These are phyloP conservation scores for Xerocomus potaroensis DNA, from an alignment of 768 basidiomycete species.

Conservation along the genomic window DNA sequence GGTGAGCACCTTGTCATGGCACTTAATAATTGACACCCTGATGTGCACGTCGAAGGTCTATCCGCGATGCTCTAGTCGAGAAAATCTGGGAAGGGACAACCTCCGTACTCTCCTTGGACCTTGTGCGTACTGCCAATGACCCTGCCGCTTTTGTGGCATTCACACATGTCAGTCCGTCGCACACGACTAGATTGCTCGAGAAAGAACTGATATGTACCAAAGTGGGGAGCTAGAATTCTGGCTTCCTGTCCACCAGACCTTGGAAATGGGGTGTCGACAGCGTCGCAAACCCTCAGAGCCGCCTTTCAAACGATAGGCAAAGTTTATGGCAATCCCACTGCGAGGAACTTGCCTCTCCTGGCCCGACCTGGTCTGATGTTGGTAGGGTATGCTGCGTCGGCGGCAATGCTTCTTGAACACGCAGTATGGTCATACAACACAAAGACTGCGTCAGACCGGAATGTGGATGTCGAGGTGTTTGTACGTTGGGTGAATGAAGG, in stretches of 20 bases:
- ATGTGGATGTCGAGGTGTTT: slow-evolving; percentile 50
- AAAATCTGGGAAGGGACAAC: slow-evolving; percentile 82
- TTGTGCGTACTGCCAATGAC: slow-evolving; percentile 52
- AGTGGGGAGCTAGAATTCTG: slow-evolving; percentile 54
- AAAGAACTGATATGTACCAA: background rate
- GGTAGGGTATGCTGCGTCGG: slow-evolving; percentile 50
- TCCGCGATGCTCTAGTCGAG: slow-evolving; percentile 70
- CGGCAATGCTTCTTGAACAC: slow-evolving; percentile 62
- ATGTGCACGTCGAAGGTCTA: slow-evolving; percentile 34
- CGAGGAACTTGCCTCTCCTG: slow-evolving; percentile 39
- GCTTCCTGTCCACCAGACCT: slow-evolving; percentile 39
- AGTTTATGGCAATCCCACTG: slow-evolving; percentile 35
- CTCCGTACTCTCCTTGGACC: slow-evolving; percentile 64
- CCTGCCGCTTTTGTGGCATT: slow-evolving; percentile 44
- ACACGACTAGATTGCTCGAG: too few species aligned
- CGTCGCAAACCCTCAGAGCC: slow-evolving; percentile 33
- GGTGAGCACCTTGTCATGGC: slow-evolving; percentile 32
- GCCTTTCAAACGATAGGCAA: slow-evolving; percentile 39
- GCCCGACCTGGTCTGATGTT: slow-evolving; percentile 57
- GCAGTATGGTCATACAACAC: slow-evolving; percentile 51
- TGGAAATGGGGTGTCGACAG: slow-evolving; percentile 20
- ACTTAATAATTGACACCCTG: background rate
- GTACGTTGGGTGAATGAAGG: slow-evolving; percentile 46
- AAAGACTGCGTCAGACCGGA: slow-evolving; percentile 26
- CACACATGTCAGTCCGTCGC: slow-evolving; percentile 38